These are phyloP conservation scores for Sporothrix humicola DNA, from an alignment of 2,329 filamentous ascomycete genomes.

Conservation along the genomic window DNA sequence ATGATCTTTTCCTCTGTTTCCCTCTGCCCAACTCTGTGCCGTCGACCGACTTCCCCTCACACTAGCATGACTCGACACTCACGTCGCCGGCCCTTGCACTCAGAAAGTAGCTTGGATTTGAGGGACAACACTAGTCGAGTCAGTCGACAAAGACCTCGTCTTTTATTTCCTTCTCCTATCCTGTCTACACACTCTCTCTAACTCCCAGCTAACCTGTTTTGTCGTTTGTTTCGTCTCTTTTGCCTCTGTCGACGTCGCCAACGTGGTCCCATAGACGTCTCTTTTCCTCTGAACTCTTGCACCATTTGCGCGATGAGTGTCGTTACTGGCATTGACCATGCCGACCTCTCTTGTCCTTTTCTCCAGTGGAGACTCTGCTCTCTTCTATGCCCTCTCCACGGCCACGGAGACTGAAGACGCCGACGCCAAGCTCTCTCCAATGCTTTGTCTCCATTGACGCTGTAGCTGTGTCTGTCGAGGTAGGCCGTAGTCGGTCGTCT, in stretches of 20 bases:
- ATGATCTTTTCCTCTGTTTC: neutral
- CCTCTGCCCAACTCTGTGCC: constrained; percentile 6
- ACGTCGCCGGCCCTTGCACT: neutral
- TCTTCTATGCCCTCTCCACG: neutral
- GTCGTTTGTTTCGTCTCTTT: neutral
- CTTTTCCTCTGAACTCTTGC: no score
- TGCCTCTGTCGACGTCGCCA: neutral
- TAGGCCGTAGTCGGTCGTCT: neutral
- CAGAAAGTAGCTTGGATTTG: neutral
- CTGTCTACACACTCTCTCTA: neutral
- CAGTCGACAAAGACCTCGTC: neutral
- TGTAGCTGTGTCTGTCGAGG: neutral
- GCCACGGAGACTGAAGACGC: neutral
- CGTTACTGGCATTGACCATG: neutral
- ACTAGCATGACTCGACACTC: constrained; percentile 35
- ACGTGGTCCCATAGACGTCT: no score
- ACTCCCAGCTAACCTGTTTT: neutral
- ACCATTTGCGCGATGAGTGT: no score
- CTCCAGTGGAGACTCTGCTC: neutral
- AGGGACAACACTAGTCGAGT: constrained; percentile 8
- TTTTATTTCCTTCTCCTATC: neutral
- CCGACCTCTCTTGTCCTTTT: neutral
- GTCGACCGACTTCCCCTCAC: neutral
- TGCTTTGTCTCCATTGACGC: neutral
- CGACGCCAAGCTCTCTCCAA: neutral